Evolutionary conservation across 2,329 filamentous ascomycete genomes (phyloP), one percentile per base, ranked within the genome.

Genomic region (Trichoderma harzianum): DNA sequence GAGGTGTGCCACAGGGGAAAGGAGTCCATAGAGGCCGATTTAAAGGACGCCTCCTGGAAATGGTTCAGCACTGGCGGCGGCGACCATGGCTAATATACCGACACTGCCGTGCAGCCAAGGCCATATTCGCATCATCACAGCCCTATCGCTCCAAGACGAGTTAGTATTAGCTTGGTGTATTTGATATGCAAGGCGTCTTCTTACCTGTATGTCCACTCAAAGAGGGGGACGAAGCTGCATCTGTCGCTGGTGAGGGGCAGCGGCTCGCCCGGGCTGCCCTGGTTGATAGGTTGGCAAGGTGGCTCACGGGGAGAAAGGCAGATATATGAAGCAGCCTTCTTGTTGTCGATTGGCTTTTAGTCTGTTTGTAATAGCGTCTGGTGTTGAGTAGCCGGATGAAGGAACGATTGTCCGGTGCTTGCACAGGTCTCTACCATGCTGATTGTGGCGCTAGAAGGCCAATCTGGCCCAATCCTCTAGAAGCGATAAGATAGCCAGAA

Each of bases 231-330:
- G 55, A 51, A 24, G 36, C 55, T 47, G 64, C 66, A 26, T 18
- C 30, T 26, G 21, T 26, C 57, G 53, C 24, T 34, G 66, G 16
- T 11, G 66, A 69, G 66, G 65, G 66, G 66, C 55, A 51, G 51
- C 66, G 66, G 66, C 66, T 69, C 36, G 66, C 66, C 66, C 66
- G 66, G 66, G 55, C 58, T 61, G 66, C 66, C 66, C 66, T 69
- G 55, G 66, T 61, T 39, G 18, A 69, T 60, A 51, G 55, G 21
- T 47, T 60, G 55, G 55, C 10, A 7, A 34, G 66, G 55, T 69
- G 66, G 66, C 61, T 69, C 66, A 61, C 65, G 65, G 65, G 65
- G 36, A 39, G 36, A 53, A 68, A 68, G 53, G 65, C 24, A 69
- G 66, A 69, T 61, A 69, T 47, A 61, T 69, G 30, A 69, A 60